phyloP scores from a whole-genome alignment of 805 yeast genomes.

The Kazachstania viticola region DNA sequence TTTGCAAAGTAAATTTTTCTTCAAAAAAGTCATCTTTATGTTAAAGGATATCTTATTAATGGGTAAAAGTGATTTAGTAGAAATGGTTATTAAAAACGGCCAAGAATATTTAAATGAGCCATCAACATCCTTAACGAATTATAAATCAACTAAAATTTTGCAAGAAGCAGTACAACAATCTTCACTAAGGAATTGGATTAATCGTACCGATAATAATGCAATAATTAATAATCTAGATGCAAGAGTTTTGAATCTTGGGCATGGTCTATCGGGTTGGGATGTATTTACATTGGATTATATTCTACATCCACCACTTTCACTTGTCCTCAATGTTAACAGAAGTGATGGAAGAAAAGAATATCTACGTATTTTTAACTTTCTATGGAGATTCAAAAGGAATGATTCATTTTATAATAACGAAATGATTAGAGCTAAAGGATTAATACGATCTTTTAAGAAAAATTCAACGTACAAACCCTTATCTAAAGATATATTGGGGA shows the following conservation, averaged over 20 bases:
- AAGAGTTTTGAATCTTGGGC: conserved; percentile 60
- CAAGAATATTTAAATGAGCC: conserved; percentile 43
- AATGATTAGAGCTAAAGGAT: conserved; percentile 33
- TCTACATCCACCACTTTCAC: conserved; percentile 39
- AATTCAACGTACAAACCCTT: conserved; percentile 13
- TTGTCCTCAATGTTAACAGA: conserved; percentile 40
- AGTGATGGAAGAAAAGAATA: conserved; percentile 45
- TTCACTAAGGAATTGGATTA: conserved; percentile 32
- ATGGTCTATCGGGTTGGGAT: conserved; percentile 80
- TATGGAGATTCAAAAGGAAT: conserved; percentile 68
- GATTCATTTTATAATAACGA: conserved; percentile 37
- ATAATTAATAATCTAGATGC: conserved; percentile 63
- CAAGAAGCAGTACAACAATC: conserved; percentile 52
- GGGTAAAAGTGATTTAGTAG: conserved; percentile 75
- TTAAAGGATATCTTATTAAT: conserved; percentile 58
- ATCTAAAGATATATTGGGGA: conserved; percentile 18
- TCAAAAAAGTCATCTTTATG: conserved; percentile 45
- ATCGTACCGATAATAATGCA: conserved; percentile 26
- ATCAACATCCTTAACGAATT: conserved; percentile 50
- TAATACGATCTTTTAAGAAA: conserved; percentile 22
- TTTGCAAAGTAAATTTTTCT: conserved; percentile 37
- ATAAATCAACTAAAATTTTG: conserved; percentile 51
- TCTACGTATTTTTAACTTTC: conserved; percentile 68
- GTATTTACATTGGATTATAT: conserved; percentile 79
- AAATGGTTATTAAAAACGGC: conserved; percentile 48